Base-by-base conservation (phyloP, 2,329 filamentous ascomycete genomes). In the Fusarium lyarnte region DNA sequence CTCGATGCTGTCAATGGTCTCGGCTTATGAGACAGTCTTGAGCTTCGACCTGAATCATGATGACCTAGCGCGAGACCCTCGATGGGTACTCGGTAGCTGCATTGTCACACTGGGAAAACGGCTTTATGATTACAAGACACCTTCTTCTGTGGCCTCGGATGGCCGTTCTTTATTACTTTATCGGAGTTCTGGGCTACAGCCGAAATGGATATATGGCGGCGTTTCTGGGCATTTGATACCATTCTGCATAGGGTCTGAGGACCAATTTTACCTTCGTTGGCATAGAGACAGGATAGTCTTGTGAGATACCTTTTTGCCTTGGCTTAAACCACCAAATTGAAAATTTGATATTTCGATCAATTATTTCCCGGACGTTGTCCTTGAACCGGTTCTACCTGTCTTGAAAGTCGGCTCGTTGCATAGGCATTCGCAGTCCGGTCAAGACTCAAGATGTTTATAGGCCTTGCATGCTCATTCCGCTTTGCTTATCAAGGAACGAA, bases 1-100 rank as follows among this genome's bases (percentile, higher is more conserved):
- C 79, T 92, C 60, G 89, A 91, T 75, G 81, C 83, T 52, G 87
- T 89, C n/a, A 88, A 88, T 51, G 87, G 88, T 11, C 79, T 90
- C 63, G 84, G 84, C n/a, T 72, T 87, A 47, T 82, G 66, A 60
- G 58, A 45, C 25, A 41, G 31, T 27, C 19, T 43, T 42, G 55
- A 46, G 64, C 51, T 51, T 58, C 39, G 51, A 53, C n/a, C 36
- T 49, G 43, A 42, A 35, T 42, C n/a, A 55, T 49, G 47, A 52
- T 49, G 51, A 62, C 60, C 36, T 60, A 59, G 63, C 41, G 47
- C 52, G 67, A 72, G 58, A 63, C 63, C 55, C 51, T 58, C 35
- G 60, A 69, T 19, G 43, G 70, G 46, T 58, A n/a, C 55, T 53
- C 39, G 23, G 58, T 41, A 35, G 55, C 51, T 63, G 68, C 46